Conservation (phyloP, 306 rosid genomes). For the Citrullus colocynthis region DNA sequence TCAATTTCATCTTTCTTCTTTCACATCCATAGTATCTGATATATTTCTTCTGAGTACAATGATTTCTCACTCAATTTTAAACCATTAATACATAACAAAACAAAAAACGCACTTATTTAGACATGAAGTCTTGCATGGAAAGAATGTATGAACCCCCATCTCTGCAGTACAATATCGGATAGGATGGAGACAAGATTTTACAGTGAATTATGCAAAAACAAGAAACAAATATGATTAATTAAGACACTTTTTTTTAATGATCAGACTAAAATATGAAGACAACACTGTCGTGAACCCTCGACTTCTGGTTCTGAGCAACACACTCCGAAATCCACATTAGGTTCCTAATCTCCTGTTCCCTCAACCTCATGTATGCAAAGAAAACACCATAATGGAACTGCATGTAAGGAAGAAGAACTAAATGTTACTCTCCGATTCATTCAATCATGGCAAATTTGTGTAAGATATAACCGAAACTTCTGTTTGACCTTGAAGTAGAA, state of each 20-base stretch:
- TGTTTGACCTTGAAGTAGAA: background rate
- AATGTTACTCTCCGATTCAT: background rate
- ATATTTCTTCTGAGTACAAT: background rate
- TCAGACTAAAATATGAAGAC: slow-evolving; percentile 72
- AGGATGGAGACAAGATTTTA: slow-evolving; percentile 22
- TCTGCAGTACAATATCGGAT: background rate
- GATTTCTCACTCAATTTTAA: background rate
- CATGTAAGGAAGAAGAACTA: slow-evolving; percentile 18
- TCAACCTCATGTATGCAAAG: slow-evolving; percentile 96
- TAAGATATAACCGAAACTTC: background rate
- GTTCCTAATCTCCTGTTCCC: slow-evolving; percentile 96
- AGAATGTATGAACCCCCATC: slow-evolving; percentile 10
- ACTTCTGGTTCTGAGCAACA: slow-evolving; percentile 96
- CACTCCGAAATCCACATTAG: slow-evolving; percentile 97
- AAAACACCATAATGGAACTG: slow-evolving; percentile 96
- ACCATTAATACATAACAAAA: background rate
- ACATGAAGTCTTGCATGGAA: background rate
- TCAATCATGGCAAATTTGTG: background rate
- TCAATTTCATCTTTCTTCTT: background rate
- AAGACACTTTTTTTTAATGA: background rate
- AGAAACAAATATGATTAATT: slow-evolving; percentile 1
- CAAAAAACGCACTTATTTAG: background rate
- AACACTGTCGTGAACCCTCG: slow-evolving; percentile 93
- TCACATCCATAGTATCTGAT: background rate
- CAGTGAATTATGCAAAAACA: slow-evolving; percentile 26